These are phyloP conservation scores for Ilyonectria sp. DNA, from an alignment of 2,329 filamentous ascomycete species.

Conservation along the genomic window DNA sequence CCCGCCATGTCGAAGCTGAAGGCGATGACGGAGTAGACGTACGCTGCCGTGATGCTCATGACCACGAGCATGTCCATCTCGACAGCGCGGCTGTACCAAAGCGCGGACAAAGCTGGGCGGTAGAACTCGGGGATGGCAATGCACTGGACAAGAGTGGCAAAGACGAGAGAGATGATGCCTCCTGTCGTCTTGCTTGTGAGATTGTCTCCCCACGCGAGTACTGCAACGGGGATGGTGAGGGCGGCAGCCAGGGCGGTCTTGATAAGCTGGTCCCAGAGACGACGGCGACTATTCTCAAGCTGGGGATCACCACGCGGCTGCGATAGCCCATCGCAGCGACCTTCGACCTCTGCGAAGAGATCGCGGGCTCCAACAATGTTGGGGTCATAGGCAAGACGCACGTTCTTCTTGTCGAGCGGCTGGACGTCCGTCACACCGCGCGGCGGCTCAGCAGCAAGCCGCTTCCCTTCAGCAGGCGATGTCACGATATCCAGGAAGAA, in stretches of 20 bases:
- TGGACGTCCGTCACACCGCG: slow-evolving; percentile 47
- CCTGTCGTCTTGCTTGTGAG: slow-evolving; percentile 41
- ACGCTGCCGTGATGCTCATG: slow-evolving; percentile 68
- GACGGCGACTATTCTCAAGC: slow-evolving; percentile 46
- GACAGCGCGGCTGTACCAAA: slow-evolving; percentile 61
- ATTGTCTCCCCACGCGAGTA: slow-evolving; percentile 51
- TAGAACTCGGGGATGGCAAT: slow-evolving; percentile 67
- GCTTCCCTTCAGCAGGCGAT: slow-evolving; percentile 36
- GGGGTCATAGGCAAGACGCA: slow-evolving; percentile 55
- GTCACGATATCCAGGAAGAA: slow-evolving; percentile 51
- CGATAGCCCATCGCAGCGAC: not conserved
- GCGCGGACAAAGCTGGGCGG: slow-evolving; percentile 60
- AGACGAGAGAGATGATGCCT: slow-evolving; percentile 54
- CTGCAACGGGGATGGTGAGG: slow-evolving; percentile 53
- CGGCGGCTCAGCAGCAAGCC: slow-evolving; percentile 36
- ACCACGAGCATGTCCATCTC: slow-evolving; percentile 72
- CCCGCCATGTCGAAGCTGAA: slow-evolving; percentile 55
- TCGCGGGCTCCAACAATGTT: slow-evolving; percentile 51
- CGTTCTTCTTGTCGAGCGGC: slow-evolving; percentile 49
- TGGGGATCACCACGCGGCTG: slow-evolving; percentile 51
- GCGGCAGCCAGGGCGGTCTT: slow-evolving; percentile 51
- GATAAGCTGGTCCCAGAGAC: slow-evolving; percentile 44
- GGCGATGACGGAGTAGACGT: slow-evolving; percentile 62
- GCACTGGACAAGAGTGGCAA: slow-evolving; percentile 67
- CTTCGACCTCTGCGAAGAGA: slow-evolving; percentile 33